Evolutionary conservation across 495 filamentous ascomycete genomes (phyloP).

Genomic region (Tuber indicum): DNA sequence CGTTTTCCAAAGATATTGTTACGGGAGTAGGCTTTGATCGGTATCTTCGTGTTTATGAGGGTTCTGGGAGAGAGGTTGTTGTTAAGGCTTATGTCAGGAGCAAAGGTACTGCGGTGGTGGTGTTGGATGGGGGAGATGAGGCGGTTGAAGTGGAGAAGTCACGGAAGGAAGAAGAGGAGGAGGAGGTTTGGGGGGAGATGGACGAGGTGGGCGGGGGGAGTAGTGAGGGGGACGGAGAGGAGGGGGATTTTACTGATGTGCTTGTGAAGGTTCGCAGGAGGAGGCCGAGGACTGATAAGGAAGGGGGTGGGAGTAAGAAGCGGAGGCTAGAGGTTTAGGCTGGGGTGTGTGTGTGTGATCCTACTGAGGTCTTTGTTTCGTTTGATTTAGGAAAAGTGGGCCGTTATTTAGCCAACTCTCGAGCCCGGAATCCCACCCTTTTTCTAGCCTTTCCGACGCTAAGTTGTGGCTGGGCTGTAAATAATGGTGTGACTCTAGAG

Average conservation of each 20-base stretch:
- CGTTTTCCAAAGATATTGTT: slow-evolving; percentile 18
- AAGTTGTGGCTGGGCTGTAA: not conserved
- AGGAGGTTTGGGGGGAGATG: slow-evolving; percentile 40
- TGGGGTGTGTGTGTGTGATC: not conserved
- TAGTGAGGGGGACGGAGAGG: slow-evolving; percentile 6
- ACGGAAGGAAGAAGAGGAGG: slow-evolving; percentile 14
- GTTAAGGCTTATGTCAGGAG: slow-evolving; percentile 33
- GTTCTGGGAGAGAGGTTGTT: slow-evolving; percentile 18
- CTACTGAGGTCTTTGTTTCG: not conserved
- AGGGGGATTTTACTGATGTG: slow-evolving; percentile 20
- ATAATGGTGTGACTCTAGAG: not conserved
- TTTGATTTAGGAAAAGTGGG: not conserved
- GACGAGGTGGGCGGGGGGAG: slow-evolving; percentile 26
- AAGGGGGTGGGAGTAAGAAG: slow-evolving; percentile 24
- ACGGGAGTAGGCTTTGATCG: slow-evolving; percentile 37
- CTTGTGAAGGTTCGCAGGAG: slow-evolving; percentile 34
- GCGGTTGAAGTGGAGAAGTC: slow-evolving; percentile 21
- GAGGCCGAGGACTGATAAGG: slow-evolving; percentile 16
- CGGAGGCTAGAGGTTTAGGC: slow-evolving; percentile 21
- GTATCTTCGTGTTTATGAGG: slow-evolving; percentile 37
- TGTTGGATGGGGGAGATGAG: slow-evolving; percentile 28
- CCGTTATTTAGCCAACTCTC: not conserved
- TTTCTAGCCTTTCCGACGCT: not conserved
- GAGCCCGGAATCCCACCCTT: not conserved
- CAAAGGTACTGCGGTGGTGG: slow-evolving; percentile 29